A percentile compares a stretch with the other conserved stretches of the same genome.
These are phyloP conservation scores for Begonia masoniana DNA, from an alignment of 306 rosid genomes.

Conservation along the genomic window DNA sequence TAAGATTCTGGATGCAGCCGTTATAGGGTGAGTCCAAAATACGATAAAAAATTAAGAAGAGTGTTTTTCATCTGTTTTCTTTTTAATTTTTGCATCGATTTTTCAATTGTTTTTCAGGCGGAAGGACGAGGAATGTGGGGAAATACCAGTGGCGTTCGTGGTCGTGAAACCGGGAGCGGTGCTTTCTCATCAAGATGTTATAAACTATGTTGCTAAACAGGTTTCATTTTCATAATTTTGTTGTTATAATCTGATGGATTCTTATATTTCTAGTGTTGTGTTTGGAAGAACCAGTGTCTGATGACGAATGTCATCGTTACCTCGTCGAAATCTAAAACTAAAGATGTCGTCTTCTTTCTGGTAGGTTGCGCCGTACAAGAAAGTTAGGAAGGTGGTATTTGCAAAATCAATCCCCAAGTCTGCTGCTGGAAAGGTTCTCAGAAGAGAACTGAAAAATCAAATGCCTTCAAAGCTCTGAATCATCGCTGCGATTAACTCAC, in stretches of 20 bases:
- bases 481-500: background rate
- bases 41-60: no score
- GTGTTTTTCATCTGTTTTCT: background rate
- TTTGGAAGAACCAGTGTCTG: background rate
- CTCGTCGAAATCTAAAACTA: background rate
- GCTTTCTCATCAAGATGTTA: constrained; percentile 30
- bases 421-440: constrained; percentile 69
- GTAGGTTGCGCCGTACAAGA: constrained; percentile 80
- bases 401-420: constrained; percentile 57
- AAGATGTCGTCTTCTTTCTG: constrained; percentile 1
- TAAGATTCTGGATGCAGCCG: constrained; percentile 30
- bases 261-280: no score
- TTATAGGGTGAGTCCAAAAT: constrained; percentile 20
- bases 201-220: constrained; percentile 57
- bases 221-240: constrained; percentile 7
- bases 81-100: background rate
- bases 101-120: constrained; percentile 15
- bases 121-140: constrained; percentile 55
- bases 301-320: background rate
- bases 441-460: constrained; percentile 35
- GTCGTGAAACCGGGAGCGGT: constrained; percentile 46
- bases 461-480: constrained; percentile 40
- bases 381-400: constrained; percentile 65
- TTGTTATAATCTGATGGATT: no score
- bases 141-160: constrained; percentile 75